A percentile compares a stretch with the other conserved stretches of the same genome.
Evolutionary conservation across 2,329 filamentous ascomycete species (phyloP).

Genomic region (Fusarium sp.): DNA sequence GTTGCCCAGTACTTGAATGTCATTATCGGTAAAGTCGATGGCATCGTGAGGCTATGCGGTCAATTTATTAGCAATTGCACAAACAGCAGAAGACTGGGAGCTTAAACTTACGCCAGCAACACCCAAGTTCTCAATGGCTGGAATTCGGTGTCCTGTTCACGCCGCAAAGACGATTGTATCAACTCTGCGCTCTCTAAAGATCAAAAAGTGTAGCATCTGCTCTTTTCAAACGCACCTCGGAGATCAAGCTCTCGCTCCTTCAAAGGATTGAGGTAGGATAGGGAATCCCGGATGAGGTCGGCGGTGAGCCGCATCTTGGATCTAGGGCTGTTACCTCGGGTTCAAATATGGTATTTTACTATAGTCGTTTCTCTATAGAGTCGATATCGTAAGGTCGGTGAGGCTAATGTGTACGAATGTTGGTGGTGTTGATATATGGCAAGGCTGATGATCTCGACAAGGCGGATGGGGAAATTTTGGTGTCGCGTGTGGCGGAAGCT

Average conservation of each 20-base stretch:
- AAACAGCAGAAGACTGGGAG: slow-evolving; percentile 6
- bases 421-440: slow-evolving; percentile 36
- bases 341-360: slow-evolving; percentile 6
- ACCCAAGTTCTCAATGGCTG: slow-evolving; percentile 96
- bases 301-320: slow-evolving; percentile 89
- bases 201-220: slow-evolving; percentile 88
- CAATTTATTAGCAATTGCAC: slow-evolving; percentile 9
- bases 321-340: slow-evolving; percentile 44
- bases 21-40: slow-evolving; percentile 99
- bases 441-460: slow-evolving; percentile 50
- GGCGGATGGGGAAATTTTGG: slow-evolving; percentile 51
- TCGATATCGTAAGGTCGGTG: slow-evolving; percentile 2
- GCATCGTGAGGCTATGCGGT: slow-evolving; percentile 83
- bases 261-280: slow-evolving; percentile 98
- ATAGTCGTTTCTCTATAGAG: neutral
- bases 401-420: slow-evolving; percentile 8
- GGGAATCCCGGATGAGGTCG: slow-evolving; percentile 92
- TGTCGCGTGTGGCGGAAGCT: slow-evolving; percentile 35
- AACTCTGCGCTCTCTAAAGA: slow-evolving; percentile 74
- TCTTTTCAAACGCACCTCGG: slow-evolving; percentile 97
- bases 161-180: slow-evolving; percentile 71
- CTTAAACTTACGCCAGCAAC: slow-evolving; percentile 80
- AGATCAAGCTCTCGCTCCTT: slow-evolving; percentile 99
- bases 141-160: slow-evolving; percentile 94
- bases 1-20: slow-evolving; percentile 89